Evolutionary conservation across 345 rosid species (phyloP), one percentile per base, ranked within the genome.

Genomic region (Lumnitzera littorea): DNA sequence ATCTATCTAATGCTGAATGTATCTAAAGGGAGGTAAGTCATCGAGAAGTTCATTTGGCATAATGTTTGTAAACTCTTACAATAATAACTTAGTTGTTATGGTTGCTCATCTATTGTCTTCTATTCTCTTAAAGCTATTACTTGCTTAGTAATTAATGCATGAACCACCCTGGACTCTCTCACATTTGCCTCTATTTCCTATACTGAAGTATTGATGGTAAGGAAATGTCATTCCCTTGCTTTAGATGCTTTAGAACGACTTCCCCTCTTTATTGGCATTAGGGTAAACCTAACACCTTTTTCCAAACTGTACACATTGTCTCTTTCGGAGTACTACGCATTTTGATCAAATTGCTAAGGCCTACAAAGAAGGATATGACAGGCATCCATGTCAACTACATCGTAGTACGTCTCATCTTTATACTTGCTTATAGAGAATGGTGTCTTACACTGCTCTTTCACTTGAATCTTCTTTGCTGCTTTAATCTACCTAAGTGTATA

Each of bases 311-410:
- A 20, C 1, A 48, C 13, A 60, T 60, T 60, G 0, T 47, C 11
- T 31, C 41, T 24, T 12, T 43, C 20, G 2, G 2, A 2, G 17
- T 60, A 43, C 2, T 11, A 2, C 2, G 63, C 53, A 24, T 47
- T 11, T 12, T 20, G 11, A 17, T 60, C 53, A 24, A 60, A 60
- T 25, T 60, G 43, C 63, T 53, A 60, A 13, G 63, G 53, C 2
- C 15, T 1, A 10, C 12, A 17, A 20, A 60, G 12, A 15, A 62
- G n/a, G 1, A 62, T 23, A 29, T 29, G 36, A 29, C 2, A 29
- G 1, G 36, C 5, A 29, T 29, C 7, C 36, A 29, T 29, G 7
- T 59, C 43, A 2, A 59, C 17, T 0, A 48, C 13, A 59, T 59
- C 43, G 6, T 9, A 59, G 3, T 17, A 23, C 2, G 49, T 52